Percentiles rank a stretch among this genome's conserved stretches.
Evolutionary conservation across 495 filamentous ascomycete species (phyloP).

Genomic region (Hypoxylon fuscum): DNA sequence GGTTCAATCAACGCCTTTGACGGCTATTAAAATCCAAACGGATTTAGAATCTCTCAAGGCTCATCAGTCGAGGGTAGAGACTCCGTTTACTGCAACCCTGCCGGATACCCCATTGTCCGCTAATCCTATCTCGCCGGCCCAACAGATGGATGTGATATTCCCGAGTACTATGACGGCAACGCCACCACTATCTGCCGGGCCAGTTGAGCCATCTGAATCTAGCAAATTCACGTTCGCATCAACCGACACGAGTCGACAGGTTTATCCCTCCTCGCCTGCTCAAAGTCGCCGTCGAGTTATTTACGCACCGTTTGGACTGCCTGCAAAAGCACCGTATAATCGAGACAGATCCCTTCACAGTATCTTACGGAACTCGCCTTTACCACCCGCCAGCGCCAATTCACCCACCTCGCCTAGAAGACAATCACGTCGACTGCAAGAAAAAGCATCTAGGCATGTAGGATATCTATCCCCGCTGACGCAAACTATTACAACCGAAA

Average conservation of each 20-base stretch:
- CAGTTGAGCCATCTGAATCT: conserved; percentile 47
- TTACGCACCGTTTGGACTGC: conserved; percentile 25
- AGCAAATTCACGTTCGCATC: conserved; percentile 52
- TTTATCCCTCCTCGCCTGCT: conserved; percentile 30
- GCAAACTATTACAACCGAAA: conserved; percentile 64
- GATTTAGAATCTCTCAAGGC: conserved; percentile 40
- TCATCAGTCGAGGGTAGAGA: conserved; percentile 42
- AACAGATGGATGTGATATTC: conserved; percentile 49
- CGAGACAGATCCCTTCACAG: conserved; percentile 71
- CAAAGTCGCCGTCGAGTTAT: conserved; percentile 36
- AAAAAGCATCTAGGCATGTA: conserved; percentile 57
- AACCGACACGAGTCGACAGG: conserved; percentile 28
- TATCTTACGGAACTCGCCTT: conserved; percentile 80
- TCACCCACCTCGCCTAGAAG: conserved; percentile 58
- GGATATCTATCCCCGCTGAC: conserved; percentile 63
- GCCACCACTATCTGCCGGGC: conserved; percentile 58
- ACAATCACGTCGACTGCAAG: conserved; percentile 58
- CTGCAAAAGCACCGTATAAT: conserved; percentile 64
- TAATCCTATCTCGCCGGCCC: conserved; percentile 53
- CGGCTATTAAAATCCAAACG: conserved; percentile 58
- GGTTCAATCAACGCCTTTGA: conserved; percentile 50
- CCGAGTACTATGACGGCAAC: conserved; percentile 60
- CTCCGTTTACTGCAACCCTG: conserved; percentile 52
- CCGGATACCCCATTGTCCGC: conserved; percentile 58
- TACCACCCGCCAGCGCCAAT: conserved; percentile 57